Percentiles rank a stretch among this genome's conserved stretches.
phyloP scores from a whole-genome alignment of 257 asterid genomes.

The Solanum appendiculatum region DNA sequence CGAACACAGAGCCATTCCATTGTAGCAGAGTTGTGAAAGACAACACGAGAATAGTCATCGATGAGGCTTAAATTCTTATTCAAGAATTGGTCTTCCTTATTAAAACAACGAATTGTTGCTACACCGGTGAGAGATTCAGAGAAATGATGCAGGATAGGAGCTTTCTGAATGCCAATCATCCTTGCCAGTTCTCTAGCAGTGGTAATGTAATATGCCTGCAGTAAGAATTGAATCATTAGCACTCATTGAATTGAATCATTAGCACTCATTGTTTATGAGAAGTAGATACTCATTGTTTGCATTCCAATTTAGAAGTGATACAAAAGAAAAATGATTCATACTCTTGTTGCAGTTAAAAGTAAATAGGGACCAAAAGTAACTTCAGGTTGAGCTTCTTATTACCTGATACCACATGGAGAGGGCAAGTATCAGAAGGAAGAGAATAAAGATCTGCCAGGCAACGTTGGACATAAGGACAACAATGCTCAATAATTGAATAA shows the following conservation, averaged over 20 bases:
- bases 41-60: conserved; percentile 64
- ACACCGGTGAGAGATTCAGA: conserved; percentile 70
- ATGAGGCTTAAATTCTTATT: conserved; percentile 32
- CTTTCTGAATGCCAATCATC: conserved; percentile 63
- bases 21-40: conserved; percentile 60
- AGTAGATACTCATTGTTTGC: neutral
- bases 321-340: neutral
- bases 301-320: neutral
- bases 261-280: neutral
- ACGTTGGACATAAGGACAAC: conserved; percentile 64
- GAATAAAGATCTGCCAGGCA: conserved; percentile 66
- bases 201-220: conserved; percentile 61
- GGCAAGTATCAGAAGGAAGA: conserved; percentile 45
- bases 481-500: conserved; percentile 69
- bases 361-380: neutral
- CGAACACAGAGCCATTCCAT: conserved; percentile 90
- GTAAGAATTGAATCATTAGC: neutral
- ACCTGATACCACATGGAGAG: conserved; percentile 83
- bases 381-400: neutral
- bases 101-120: conserved; percentile 62
- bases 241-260: neutral
- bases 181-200: conserved; percentile 80
- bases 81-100: conserved; percentile 53
- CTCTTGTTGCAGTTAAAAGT: neutral
- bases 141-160: conserved; percentile 78